A percentile compares a stretch with the other conserved stretches of the same genome.
phyloP scores from a whole-genome alignment of 192 early-diverging fungal species.

The Rhizophagus sp. region DNA sequence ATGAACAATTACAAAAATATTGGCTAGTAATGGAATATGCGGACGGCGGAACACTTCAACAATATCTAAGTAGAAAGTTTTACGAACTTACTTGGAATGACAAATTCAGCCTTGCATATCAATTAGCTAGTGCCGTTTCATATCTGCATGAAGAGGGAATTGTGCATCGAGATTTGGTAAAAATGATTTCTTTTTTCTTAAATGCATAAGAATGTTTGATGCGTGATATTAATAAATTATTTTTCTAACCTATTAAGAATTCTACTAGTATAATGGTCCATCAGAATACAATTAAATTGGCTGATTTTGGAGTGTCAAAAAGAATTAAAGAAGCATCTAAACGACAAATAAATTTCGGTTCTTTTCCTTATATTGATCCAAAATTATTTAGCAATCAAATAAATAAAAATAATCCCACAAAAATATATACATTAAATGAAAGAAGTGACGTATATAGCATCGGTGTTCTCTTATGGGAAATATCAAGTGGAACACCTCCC shows the following conservation, averaged over 20 bases:
- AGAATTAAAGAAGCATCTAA: neutral
- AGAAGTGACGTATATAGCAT: neutral
- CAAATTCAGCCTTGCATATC: neutral
- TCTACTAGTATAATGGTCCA: neutral
- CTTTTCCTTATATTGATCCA: neutral
- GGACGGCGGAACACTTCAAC: neutral
- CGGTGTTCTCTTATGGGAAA: neutral
- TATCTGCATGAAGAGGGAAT: neutral
- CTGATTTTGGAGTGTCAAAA: neutral
- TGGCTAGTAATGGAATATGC: neutral
- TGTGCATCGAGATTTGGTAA: neutral
- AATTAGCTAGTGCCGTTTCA: neutral
- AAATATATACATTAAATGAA: neutral
- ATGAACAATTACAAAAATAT: neutral
- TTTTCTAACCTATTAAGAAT: too few species aligned
- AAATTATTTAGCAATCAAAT: neutral
- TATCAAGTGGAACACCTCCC: neutral
- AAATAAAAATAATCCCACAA: neutral
- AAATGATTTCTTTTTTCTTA: neutral
- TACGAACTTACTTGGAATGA: neutral
- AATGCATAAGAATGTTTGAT: neutral
- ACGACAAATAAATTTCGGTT: neutral
- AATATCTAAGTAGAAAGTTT: neutral
- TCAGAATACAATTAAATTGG: neutral
- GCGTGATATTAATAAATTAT: neutral